phyloP scores from a whole-genome alignment of 768 basidiomycete genomes.

The Agrocybe pediades region DNA sequence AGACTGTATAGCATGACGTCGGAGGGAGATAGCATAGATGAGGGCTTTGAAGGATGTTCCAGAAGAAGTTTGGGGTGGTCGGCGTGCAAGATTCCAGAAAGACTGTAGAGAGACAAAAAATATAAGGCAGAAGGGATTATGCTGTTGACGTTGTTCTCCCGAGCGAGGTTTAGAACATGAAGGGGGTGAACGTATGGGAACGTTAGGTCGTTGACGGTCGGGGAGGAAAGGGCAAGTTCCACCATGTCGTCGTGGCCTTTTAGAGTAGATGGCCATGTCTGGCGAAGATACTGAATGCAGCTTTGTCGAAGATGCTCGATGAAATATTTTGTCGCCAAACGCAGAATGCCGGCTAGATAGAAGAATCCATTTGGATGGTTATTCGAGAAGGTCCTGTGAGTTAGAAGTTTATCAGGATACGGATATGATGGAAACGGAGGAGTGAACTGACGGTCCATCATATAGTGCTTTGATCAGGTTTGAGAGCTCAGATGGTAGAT shows the following conservation, averaged over 20 bases:
- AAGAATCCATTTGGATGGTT: slow-evolving; percentile 52
- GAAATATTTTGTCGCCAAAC: slow-evolving; percentile 62
- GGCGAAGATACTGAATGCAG: slow-evolving; percentile 47
- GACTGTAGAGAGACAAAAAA: slow-evolving; percentile 58
- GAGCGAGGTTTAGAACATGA: slow-evolving; percentile 56
- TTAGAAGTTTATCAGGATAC: neutral
- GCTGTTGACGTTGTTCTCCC: slow-evolving; percentile 47
- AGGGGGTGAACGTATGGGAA: slow-evolving; percentile 63
- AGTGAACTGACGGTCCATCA: slow-evolving; percentile 51
- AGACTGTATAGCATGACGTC: slow-evolving; percentile 55
- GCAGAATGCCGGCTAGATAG: slow-evolving; percentile 56
- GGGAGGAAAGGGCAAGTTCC: slow-evolving; percentile 44
- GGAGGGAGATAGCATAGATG: slow-evolving; percentile 37
- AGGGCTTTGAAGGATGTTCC: slow-evolving; percentile 51
- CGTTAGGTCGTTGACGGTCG: slow-evolving; percentile 42
- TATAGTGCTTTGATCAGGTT: slow-evolving; percentile 55
- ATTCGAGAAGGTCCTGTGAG: slow-evolving; percentile 37
- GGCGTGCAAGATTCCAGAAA: slow-evolving; percentile 46
- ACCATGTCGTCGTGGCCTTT: slow-evolving; percentile 60
- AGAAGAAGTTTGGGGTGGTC: slow-evolving; percentile 56
- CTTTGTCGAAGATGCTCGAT: slow-evolving; percentile 51
- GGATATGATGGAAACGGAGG: neutral
- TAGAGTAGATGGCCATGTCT: slow-evolving; percentile 56
- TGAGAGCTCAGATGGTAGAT: slow-evolving; percentile 48
- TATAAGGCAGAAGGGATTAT: slow-evolving; percentile 55